Conservation (phyloP, 345 rosid species). For the Lepidium didymum region DNA sequence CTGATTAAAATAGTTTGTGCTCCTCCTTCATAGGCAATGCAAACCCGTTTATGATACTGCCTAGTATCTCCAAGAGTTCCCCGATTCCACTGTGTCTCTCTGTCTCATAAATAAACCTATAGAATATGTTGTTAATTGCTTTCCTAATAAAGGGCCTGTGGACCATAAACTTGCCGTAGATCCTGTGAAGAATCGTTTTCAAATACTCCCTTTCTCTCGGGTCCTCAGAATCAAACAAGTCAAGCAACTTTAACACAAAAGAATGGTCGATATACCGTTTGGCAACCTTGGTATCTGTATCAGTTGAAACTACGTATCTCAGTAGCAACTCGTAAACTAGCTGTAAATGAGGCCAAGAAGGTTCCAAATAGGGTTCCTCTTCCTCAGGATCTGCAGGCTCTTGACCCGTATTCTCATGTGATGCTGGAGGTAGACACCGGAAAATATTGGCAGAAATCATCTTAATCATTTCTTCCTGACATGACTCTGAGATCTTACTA, state of each 20-base stretch:
- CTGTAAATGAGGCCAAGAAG: slow-evolving; percentile 93
- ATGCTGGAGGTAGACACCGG: slow-evolving; percentile 68
- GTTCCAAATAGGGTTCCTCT: slow-evolving; percentile 86
- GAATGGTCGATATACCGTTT: slow-evolving; percentile 84
- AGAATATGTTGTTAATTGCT: slow-evolving; percentile 77
- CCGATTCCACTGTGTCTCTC: slow-evolving; percentile 84
- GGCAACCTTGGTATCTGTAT: slow-evolving; percentile 79
- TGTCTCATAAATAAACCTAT: slow-evolving; percentile 79
- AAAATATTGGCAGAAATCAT: slow-evolving; percentile 67
- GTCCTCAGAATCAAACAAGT: slow-evolving; percentile 87
- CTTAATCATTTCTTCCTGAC: slow-evolving; percentile 84
- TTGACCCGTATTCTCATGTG: slow-evolving; percentile 81
- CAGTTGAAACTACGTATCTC: slow-evolving; percentile 74
- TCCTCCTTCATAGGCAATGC: slow-evolving; percentile 96
- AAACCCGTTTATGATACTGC: slow-evolving; percentile 89
- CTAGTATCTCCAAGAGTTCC: slow-evolving; percentile 84
- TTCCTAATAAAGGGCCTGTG: slow-evolving; percentile 90
- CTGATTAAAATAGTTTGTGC: slow-evolving; percentile 82
- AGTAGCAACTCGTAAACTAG: slow-evolving; percentile 75
- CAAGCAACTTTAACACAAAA: slow-evolving; percentile 76
- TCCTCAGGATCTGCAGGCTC: slow-evolving; percentile 78
- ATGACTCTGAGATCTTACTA: slow-evolving; percentile 62
- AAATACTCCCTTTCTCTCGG: slow-evolving; percentile 81
- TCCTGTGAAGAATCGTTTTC: slow-evolving; percentile 86
- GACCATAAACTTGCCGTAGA: slow-evolving; percentile 91